These are phyloP conservation scores for Geotrichum carabidarum DNA, from an alignment of 1,139 yeast genomes.

Conservation along the genomic window DNA sequence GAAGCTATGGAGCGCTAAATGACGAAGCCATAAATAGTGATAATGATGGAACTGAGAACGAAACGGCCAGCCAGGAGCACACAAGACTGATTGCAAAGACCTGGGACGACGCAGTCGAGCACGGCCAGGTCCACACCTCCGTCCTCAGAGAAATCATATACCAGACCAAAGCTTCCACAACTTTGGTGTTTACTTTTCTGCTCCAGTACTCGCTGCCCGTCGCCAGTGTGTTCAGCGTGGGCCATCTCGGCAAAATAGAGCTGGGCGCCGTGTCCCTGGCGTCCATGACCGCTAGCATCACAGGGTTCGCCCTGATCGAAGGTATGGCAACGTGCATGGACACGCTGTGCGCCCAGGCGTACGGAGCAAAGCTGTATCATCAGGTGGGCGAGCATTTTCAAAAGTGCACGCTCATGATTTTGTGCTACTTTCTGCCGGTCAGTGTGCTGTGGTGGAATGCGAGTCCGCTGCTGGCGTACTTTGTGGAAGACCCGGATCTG, in stretches of 20 bases:
- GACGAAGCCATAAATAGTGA: not conserved
- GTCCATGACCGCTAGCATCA: conserved; percentile 81
- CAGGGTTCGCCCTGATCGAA: conserved; percentile 71
- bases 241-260: conserved; percentile 71
- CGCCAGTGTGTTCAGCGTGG: conserved; percentile 78
- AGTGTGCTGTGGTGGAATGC: conserved; percentile 55
- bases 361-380: conserved; percentile 52
- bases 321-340: conserved; percentile 86
- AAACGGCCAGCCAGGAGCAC: conserved; percentile 20
- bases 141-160: conserved; percentile 39
- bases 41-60: too few species aligned
- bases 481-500: conserved; percentile 56
- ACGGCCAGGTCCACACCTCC: conserved; percentile 47
- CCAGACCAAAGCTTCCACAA: conserved; percentile 31
- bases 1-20: not conserved
- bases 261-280: conserved; percentile 79
- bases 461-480: conserved; percentile 44
- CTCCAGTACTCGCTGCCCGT: conserved; percentile 79
- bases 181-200: conserved; percentile 54
- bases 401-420: conserved; percentile 51
- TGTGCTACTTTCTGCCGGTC: conserved; percentile 44
- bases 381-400: conserved; percentile 54
- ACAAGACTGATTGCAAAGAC: conserved; percentile 29
- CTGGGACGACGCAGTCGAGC: conserved; percentile 37
- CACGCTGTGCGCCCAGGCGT: conserved; percentile 66